Evolutionary conservation across 495 filamentous ascomycete genomes (phyloP).

Genomic region (Penicillium chermesinum): DNA sequence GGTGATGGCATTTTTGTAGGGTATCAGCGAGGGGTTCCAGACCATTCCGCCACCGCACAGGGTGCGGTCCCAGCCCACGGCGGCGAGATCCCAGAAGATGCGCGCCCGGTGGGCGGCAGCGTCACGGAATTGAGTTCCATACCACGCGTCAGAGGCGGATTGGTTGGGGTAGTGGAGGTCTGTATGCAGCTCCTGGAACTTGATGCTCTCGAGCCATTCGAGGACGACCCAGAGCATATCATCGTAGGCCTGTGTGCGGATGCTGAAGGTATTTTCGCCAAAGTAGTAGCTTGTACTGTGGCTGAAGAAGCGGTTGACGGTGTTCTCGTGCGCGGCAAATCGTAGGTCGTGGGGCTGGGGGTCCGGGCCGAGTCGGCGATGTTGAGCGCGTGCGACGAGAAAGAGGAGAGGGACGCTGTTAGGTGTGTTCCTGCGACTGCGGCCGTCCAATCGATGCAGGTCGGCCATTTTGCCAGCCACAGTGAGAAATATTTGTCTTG

Average conservation of each 20-base stretch:
- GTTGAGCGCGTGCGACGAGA: conserved; percentile 34
- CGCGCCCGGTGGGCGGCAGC: conserved; percentile 80
- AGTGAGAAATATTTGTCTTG: conserved; percentile 72
- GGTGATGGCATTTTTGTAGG: conserved; percentile 97
- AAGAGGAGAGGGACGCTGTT: conserved; percentile 58
- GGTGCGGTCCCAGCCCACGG: conserved; percentile 71
- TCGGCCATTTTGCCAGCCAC: conserved; percentile 79
- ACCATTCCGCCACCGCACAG: conserved; percentile 89
- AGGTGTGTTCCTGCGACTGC: conserved; percentile 82
- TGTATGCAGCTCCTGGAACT: conserved; percentile 70
- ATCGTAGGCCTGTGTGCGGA: conserved; percentile 82
- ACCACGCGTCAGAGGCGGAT: conserved; percentile 46
- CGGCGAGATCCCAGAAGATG: conserved; percentile 84
- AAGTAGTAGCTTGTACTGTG: conserved; percentile 76
- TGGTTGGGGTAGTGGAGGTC: conserved; percentile 44
- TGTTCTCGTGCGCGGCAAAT: conserved; percentile 57
- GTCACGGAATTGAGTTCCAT: conserved; percentile 69
- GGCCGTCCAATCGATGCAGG: conserved; percentile 88
- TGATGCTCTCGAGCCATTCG: conserved; percentile 79
- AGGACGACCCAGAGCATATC: conserved; percentile 98
- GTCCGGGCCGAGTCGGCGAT: conserved; percentile 5
- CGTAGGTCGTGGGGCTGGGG: conserved; percentile 19
- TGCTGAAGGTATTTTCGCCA: conserved; percentile 71
- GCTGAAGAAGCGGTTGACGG: conserved; percentile 76
- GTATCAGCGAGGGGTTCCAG: conserved; percentile 76